These are phyloP conservation scores for Tetrahymena elliotti DNA, from an alignment of 73 alveolate species.

Conservation along the genomic window DNA sequence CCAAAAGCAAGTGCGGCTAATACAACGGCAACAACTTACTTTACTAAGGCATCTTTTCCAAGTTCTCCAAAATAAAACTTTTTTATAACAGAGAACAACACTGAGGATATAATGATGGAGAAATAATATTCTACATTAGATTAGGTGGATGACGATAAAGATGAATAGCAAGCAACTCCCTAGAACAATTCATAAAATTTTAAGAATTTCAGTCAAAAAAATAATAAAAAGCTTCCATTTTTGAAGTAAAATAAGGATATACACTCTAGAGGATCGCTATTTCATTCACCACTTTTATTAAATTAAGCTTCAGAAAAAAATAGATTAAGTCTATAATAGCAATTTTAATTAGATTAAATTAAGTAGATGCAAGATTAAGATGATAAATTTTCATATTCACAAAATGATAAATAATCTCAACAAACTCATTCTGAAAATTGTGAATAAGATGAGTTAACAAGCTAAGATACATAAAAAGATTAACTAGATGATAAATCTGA, in stretches of 20 bases:
- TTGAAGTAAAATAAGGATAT: not conserved
- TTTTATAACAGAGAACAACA: not conserved
- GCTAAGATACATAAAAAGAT: not conserved
- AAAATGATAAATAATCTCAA: not conserved
- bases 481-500: not conserved
- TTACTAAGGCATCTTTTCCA: not conserved
- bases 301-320: not conserved
- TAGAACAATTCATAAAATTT: too few species aligned
- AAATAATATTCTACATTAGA: not conserved
- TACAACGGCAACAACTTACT: not conserved
- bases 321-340: not conserved
- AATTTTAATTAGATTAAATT: not conserved
- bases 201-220: too few species aligned
- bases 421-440: not conserved
- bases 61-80: not conserved
- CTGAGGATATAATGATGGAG: not conserved
- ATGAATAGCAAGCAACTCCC: not conserved
- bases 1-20: not conserved
- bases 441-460: not conserved
- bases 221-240: not conserved
- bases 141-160: not conserved
- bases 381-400: not conserved
- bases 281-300: not conserved
- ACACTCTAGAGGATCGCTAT: not conserved
- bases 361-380: not conserved